Percentiles rank a stretch among this genome's conserved stretches.
phyloP scores from a whole-genome alignment of 148 eudicot genomes.

The Spergularia bocconei region DNA sequence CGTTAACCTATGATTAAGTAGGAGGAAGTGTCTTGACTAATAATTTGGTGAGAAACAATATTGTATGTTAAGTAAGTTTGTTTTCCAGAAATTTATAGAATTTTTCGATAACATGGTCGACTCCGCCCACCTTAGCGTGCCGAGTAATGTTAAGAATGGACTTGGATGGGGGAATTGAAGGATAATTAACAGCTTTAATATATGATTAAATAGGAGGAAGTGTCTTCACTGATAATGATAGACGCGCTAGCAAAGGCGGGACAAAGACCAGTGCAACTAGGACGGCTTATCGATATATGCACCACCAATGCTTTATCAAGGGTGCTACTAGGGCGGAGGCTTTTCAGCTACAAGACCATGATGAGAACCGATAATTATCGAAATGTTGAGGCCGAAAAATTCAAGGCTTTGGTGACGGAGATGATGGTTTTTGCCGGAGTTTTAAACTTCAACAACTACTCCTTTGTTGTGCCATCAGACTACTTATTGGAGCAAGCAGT shows the following conservation, averaged over 20 bases:
- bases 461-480: constrained; percentile 62
- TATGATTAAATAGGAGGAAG: constrained; percentile 89
- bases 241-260: constrained; percentile 44
- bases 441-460: constrained; percentile 78
- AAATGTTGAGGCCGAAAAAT: constrained; percentile 91
- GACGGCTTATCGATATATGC: constrained; percentile 72
- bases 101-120: too few relatives aligned
- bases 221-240: constrained; percentile 45
- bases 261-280: constrained; percentile 41
- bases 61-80: too few relatives aligned
- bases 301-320: constrained; percentile 79
- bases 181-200: too few relatives aligned
- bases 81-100: too few relatives aligned
- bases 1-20: too few relatives aligned
- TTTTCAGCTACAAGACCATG: constrained; percentile 45
- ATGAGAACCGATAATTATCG: constrained; percentile 46
- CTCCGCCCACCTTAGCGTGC: too few relatives aligned
- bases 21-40: too few relatives aligned
- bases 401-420: constrained; percentile 87
- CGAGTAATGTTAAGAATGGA: too few relatives aligned
- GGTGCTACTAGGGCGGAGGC: constrained; percentile 65
- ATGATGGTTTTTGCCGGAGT: constrained; percentile 75
- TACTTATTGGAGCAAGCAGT: too few relatives aligned
- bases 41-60: too few relatives aligned
- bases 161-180: too few relatives aligned